Percentiles rank a stretch among this genome's conserved stretches.
Conservation (phyloP, 495 filamentous ascomycete species). For the Xylaria palmicola region DNA sequence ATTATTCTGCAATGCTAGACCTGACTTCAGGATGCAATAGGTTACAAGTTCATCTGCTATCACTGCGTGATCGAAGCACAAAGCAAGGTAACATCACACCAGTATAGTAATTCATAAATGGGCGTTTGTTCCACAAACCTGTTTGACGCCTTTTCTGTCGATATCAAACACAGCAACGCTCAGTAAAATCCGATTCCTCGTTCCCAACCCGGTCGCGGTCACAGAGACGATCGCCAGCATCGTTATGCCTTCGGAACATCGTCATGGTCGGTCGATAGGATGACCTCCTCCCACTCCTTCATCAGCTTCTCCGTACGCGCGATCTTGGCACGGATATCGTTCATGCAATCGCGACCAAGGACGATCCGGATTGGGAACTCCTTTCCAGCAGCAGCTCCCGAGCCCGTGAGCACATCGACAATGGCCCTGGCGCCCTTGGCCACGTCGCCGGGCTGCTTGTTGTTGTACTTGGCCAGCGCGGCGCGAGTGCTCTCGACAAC, state of each 20-base stretch:
- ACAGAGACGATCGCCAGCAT: too few species aligned
- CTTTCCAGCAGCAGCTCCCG: slow-evolving; percentile 22
- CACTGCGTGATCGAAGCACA: too few species aligned
- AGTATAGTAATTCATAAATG: too few species aligned
- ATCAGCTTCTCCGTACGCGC: slow-evolving; percentile 12
- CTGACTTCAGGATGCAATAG: background rate
- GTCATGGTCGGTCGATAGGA: slow-evolving; percentile 19
- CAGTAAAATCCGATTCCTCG: too few species aligned
- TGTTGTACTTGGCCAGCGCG: slow-evolving; percentile 4
- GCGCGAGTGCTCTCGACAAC: background rate
- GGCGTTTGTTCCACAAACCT: too few species aligned
- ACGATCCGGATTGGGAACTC: slow-evolving; percentile 14
- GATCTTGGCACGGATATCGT: slow-evolving; percentile 15
- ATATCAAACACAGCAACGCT: too few species aligned
- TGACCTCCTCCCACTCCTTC: slow-evolving; percentile 18
- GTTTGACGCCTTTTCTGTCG: too few species aligned
- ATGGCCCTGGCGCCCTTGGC: slow-evolving; percentile 33
- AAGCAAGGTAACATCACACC: too few species aligned
- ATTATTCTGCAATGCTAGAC: too few species aligned
- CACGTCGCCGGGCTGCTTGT: slow-evolving; percentile 33
- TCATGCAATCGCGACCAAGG: slow-evolving; percentile 17
- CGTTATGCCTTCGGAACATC: slow-evolving; percentile 6
- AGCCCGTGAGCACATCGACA: slow-evolving; percentile 32
- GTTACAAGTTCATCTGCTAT: too few species aligned
- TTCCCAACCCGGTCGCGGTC: too few species aligned